Conservation (phyloP, 768 basidiomycete species). For the Albatrellus ellisii region DNA sequence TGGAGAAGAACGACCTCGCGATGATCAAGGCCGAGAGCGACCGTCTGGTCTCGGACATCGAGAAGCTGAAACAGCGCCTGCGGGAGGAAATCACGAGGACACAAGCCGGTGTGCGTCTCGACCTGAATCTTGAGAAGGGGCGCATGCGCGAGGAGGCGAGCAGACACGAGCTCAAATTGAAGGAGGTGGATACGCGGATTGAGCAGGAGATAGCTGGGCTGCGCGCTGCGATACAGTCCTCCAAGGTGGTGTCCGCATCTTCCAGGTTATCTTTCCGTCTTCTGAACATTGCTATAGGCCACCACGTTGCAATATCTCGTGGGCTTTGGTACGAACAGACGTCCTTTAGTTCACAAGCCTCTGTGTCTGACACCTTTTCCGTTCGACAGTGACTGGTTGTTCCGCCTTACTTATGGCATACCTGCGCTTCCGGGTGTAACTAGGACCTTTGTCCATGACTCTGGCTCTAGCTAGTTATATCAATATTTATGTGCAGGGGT, state of each 20-base stretch:
- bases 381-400: conserved; percentile 76
- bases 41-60: conserved; percentile 79
- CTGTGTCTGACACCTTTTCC: conserved; percentile 9
- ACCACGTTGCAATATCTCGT: conserved; percentile 82
- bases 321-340: conserved; percentile 59
- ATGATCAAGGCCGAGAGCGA: conserved; percentile 96
- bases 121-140: conserved; percentile 94
- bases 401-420: conserved; percentile 84
- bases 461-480: neutral
- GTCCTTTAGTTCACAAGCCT: neutral
- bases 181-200: conserved; percentile 94
- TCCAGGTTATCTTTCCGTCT: neutral
- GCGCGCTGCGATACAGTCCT: conserved; percentile 72
- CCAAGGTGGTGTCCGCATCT: conserved; percentile 46
- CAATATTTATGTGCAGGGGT: neutral
- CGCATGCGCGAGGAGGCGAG: conserved; percentile 88
- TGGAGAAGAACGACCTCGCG: conserved; percentile 93
- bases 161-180: conserved; percentile 89
- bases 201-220: conserved; percentile 90
- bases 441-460: neutral
- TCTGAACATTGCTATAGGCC: conserved; percentile 32
- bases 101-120: conserved; percentile 86
- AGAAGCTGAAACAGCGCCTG: conserved; percentile 88
- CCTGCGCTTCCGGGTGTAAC: conserved; percentile 47
- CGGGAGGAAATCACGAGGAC: conserved; percentile 87